These are phyloP conservation scores for Lipomyces japonicus DNA, from an alignment of 805 yeast species.

Conservation along the genomic window DNA sequence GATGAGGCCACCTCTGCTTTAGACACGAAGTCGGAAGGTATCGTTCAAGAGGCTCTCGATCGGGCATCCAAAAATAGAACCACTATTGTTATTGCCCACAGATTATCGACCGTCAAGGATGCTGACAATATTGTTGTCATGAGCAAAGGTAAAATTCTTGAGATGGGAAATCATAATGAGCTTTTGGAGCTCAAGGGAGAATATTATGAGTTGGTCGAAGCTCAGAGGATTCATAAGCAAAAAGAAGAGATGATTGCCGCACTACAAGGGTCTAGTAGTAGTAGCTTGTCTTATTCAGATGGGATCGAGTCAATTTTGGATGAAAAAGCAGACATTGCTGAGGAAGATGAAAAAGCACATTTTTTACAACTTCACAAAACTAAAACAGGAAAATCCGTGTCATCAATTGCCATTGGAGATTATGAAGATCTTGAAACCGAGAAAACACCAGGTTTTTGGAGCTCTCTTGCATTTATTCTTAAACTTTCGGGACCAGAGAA, in stretches of 20 bases:
- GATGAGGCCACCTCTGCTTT: constrained; percentile 69
- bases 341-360: background rate
- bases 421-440: background rate
- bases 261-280: background rate
- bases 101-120: constrained; percentile 49
- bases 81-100: constrained; percentile 51
- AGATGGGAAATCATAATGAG: constrained; percentile 38
- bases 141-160: constrained; percentile 44
- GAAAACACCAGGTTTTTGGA: background rate
- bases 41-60: constrained; percentile 51
- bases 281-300: constrained; percentile 1
- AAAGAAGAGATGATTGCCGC: constrained; percentile 23
- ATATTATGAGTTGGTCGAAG: constrained; percentile 32
- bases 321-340: constrained; percentile 2
- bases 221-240: constrained; percentile 30
- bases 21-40: constrained; percentile 58
- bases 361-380: background rate
- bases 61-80: constrained; percentile 37
- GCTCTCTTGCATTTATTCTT: background rate
- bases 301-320: constrained; percentile 1
- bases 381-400: background rate
- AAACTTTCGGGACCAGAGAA: constrained; percentile 8
- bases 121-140: constrained; percentile 49
- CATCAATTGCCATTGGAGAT: background rate
- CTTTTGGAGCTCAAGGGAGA: constrained; percentile 30